Evolutionary conservation across 345 rosid species (phyloP).

Genomic region (Salix dunnii): DNA sequence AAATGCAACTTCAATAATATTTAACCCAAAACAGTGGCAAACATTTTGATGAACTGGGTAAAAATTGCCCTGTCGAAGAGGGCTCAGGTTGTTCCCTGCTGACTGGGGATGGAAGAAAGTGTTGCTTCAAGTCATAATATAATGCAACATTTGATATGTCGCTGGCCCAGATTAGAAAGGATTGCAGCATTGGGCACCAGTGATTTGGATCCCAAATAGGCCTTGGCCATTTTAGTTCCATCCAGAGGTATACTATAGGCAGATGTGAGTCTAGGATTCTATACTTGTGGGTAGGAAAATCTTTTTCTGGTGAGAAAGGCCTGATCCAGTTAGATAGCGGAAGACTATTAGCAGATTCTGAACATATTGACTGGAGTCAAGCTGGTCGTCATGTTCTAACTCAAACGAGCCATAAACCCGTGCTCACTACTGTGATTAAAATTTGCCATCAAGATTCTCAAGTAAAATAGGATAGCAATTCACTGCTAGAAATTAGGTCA

Average conservation of each 20-base stretch:
- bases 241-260: slow-evolving; percentile 35
- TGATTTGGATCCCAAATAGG: slow-evolving; percentile 60
- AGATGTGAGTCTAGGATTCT: slow-evolving; percentile 46
- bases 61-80: slow-evolving; percentile 22
- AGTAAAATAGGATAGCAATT: not conserved
- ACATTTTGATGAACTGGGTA: slow-evolving; percentile 26
- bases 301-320: slow-evolving; percentile 41
- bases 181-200: slow-evolving; percentile 35
- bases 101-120: slow-evolving; percentile 21
- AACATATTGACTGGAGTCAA: slow-evolving; percentile 56
- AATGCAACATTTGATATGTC: slow-evolving; percentile 42
- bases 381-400: slow-evolving; percentile 53
- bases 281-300: slow-evolving; percentile 82
- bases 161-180: slow-evolving; percentile 78
- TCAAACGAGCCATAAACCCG: slow-evolving; percentile 48
- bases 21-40: too few species aligned
- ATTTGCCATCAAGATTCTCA: not conserved
- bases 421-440: too few species aligned
- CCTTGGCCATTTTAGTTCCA: slow-evolving; percentile 50
- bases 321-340: slow-evolving; percentile 42
- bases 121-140: slow-evolving; percentile 22
- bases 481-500: not conserved
- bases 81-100: slow-evolving; percentile 16
- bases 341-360: slow-evolving; percentile 29
- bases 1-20: too few species aligned